These are phyloP conservation scores for Phanerochaete sordida DNA, from an alignment of 768 basidiomycete species.

Conservation along the genomic window DNA sequence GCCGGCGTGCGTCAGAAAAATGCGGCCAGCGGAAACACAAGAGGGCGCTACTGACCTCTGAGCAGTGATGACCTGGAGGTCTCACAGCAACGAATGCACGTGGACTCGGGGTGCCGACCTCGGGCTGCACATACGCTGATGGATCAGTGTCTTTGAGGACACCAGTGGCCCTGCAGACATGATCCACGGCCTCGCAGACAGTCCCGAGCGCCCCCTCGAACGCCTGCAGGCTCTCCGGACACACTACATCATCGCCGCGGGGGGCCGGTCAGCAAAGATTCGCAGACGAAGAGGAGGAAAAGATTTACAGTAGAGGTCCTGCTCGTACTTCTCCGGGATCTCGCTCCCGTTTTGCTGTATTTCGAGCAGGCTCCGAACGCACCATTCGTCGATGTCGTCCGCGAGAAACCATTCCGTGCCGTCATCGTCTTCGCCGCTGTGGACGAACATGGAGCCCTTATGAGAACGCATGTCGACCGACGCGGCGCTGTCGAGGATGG, in stretches of 20 bases:
- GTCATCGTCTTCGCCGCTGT: slow-evolving; percentile 53
- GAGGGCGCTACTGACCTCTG: slow-evolving; percentile 39
- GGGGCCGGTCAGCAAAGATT: not conserved
- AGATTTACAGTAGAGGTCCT: slow-evolving; percentile 76
- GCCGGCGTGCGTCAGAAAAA: not conserved
- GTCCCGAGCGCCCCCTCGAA: slow-evolving; percentile 81
- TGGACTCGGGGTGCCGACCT: not conserved
- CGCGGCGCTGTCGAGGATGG: slow-evolving; percentile 51
- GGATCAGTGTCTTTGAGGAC: not conserved
- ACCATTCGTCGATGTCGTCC: slow-evolving; percentile 52
- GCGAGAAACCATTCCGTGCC: slow-evolving; percentile 48
- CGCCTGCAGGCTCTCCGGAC: slow-evolving; percentile 67
- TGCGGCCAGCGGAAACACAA: not conserved
- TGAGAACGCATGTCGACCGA: slow-evolving; percentile 53
- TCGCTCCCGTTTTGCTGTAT: slow-evolving; percentile 58
- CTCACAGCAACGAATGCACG: slow-evolving; percentile 79
- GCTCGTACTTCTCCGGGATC: slow-evolving; percentile 71
- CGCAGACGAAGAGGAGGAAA: not conserved
- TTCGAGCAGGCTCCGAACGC: slow-evolving; percentile 54
- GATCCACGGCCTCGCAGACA: slow-evolving; percentile 85
- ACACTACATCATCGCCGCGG: slow-evolving; percentile 44
- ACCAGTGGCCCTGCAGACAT: slow-evolving; percentile 35
- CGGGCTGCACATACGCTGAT: not conserved
- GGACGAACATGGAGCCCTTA: slow-evolving; percentile 67
- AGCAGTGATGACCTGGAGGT: slow-evolving; percentile 94